Evolutionary conservation across 768 basidiomycete species (phyloP).

Genomic region (Pulveroboletus sp.): DNA sequence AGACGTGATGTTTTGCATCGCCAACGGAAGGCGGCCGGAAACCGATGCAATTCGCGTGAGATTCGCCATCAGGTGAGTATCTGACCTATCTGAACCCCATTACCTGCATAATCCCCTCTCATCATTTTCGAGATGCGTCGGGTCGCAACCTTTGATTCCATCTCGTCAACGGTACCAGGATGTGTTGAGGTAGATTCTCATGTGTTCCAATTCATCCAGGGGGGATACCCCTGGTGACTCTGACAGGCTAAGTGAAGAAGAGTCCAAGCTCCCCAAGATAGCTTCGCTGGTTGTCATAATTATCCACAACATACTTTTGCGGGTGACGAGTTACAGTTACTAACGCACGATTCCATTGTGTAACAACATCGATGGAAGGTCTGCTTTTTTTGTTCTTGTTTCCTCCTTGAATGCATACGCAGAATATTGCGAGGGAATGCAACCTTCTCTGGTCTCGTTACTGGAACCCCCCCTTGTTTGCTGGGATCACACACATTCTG

Average conservation of each 20-base stretch:
- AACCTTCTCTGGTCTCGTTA: slow-evolving; percentile 63
- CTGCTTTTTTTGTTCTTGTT: slow-evolving; percentile 63
- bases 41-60: too few species aligned
- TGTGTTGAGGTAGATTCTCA: slow-evolving; percentile 10
- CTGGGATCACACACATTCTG: slow-evolving; percentile 54
- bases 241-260: slow-evolving; percentile 20
- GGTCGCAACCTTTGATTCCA: background rate
- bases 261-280: slow-evolving; percentile 46
- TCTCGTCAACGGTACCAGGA: background rate
- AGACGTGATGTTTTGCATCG: too few species aligned
- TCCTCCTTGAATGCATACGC: slow-evolving; percentile 64
- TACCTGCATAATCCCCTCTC: too few species aligned
- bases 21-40: too few species aligned
- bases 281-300: slow-evolving; percentile 45
- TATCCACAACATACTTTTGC: slow-evolving; percentile 39
- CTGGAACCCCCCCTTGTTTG: slow-evolving; percentile 65
- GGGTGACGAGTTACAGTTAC: slow-evolving; percentile 30
- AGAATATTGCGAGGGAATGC: slow-evolving; percentile 57
- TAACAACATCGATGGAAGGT: slow-evolving; percentile 34
- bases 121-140: background rate
- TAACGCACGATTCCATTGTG: background rate
- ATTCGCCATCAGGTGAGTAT: too few species aligned
- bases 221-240: slow-evolving; percentile 9
- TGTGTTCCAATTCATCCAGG: background rate
- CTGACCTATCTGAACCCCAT: too few species aligned